Evolutionary conservation across 441 rosid species (phyloP).

Genomic region (Biscutella laevigata): DNA sequence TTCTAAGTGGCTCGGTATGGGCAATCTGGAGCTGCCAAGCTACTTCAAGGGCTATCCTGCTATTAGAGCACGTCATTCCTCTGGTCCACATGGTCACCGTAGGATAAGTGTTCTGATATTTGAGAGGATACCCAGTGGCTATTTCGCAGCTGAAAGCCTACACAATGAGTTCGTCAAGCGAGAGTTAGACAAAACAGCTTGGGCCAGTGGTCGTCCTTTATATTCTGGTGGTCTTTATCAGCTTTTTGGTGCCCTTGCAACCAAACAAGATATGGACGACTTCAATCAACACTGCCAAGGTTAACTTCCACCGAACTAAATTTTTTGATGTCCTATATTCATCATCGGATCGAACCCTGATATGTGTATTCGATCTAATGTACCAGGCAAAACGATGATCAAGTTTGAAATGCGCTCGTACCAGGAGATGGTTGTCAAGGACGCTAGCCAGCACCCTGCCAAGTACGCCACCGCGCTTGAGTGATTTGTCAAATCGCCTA

Average conservation of each 20-base stretch:
- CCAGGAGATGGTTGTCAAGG: too few relatives aligned
- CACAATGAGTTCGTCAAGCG: conserved; percentile 42
- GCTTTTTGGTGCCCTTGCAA: conserved; percentile 53
- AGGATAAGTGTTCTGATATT: conserved; percentile 59
- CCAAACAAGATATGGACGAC: conserved; percentile 39
- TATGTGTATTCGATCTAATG: too few relatives aligned
- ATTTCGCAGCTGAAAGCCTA: conserved; percentile 51
- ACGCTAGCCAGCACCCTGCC: too few relatives aligned
- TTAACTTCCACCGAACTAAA: too few relatives aligned
- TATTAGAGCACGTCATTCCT: conserved; percentile 53
- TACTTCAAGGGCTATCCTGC: conserved; percentile 40
- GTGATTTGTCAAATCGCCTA: too few relatives aligned
- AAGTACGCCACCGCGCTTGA: too few relatives aligned
- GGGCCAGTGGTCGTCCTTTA: conserved; percentile 28
- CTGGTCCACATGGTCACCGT: conserved; percentile 70
- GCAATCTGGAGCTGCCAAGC: conserved; percentile 56
- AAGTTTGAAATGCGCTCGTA: too few relatives aligned
- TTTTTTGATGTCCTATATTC: too few relatives aligned
- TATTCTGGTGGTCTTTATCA: conserved; percentile 52
- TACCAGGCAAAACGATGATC: too few relatives aligned
- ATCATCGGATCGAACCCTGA: too few relatives aligned
- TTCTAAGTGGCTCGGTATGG: conserved; percentile 63
- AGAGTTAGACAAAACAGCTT: conserved; percentile 47
- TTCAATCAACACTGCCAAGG: conserved; percentile 58
- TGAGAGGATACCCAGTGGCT: conserved; percentile 50